Conservation (phyloP, 106 monocot species). For the Phalaenopsis equestris region DNA sequence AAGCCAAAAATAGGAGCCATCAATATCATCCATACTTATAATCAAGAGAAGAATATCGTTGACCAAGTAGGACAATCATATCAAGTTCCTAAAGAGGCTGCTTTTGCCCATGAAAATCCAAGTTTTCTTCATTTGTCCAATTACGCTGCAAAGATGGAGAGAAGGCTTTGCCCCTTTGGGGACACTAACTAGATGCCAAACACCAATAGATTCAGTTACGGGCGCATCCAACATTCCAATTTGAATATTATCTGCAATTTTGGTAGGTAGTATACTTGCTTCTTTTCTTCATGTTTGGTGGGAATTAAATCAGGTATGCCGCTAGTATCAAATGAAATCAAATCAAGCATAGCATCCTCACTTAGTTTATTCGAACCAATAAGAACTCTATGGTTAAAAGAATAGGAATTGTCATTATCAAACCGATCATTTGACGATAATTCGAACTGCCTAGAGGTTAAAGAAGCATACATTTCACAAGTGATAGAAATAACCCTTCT, state of each 20-base stretch:
- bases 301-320: no score
- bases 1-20: slow-evolving; percentile 73
- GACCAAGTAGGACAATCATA: slow-evolving; percentile 64
- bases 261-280: slow-evolving; percentile 44
- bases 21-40: slow-evolving; percentile 65
- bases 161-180: slow-evolving; percentile 47
- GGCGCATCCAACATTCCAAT: slow-evolving; percentile 40
- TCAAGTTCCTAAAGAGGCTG: slow-evolving; percentile 68
- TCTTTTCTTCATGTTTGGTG: slow-evolving; percentile 44
- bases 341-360: slow-evolving; percentile 27
- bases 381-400: slow-evolving; percentile 33
- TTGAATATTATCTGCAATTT: slow-evolving; percentile 61
- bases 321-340: slow-evolving; percentile 19
- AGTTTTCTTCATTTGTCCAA: slow-evolving; percentile 29
- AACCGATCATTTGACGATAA: no score
- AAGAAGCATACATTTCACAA: no score
- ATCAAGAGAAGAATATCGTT: slow-evolving; percentile 76
- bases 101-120: slow-evolving; percentile 23
- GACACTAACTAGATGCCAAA: slow-evolving; percentile 73
- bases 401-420: not conserved
- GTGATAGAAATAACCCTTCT: no score
- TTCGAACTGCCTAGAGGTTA: no score
- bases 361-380: slow-evolving; percentile 19
- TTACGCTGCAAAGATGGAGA: slow-evolving; percentile 27
- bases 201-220: slow-evolving; percentile 53